phyloP scores from a whole-genome alignment of 1,139 yeast species.

The Eremothecium sinecaudum region DNA sequence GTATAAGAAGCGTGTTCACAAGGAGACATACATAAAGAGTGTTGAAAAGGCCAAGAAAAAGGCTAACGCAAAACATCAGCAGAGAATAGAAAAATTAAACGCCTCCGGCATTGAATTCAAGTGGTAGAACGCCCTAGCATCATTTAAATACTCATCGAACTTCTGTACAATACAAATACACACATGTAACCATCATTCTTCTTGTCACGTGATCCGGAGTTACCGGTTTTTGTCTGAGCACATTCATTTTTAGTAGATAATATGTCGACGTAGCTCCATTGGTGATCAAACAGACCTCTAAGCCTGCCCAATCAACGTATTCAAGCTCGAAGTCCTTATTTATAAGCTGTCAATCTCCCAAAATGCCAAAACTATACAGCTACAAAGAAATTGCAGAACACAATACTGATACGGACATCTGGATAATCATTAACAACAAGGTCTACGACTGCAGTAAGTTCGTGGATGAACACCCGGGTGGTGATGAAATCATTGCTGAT shows the following conservation, averaged over 20 bases:
- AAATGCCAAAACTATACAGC: constrained; percentile 39
- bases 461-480: constrained; percentile 97
- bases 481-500: constrained; percentile 90
- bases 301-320: too few relatives aligned
- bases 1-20: constrained; percentile 42
- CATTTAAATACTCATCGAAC: neutral
- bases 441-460: constrained; percentile 81
- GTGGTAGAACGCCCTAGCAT: constrained; percentile 15
- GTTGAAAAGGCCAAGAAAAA: constrained; percentile 26
- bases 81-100: constrained; percentile 28
- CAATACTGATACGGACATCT: constrained; percentile 67
- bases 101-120: constrained; percentile 31
- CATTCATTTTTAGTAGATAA: too few relatives aligned
- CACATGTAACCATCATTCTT: too few relatives aligned
- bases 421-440: constrained; percentile 85
- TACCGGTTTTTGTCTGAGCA: too few relatives aligned
- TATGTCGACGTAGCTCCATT: too few relatives aligned
- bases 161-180: constrained; percentile 3
- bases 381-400: constrained; percentile 73
- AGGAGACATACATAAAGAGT: constrained; percentile 38
- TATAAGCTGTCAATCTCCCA: constrained; percentile 2
- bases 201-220: too few relatives aligned
- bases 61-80: constrained; percentile 27
- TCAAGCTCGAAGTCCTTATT: too few relatives aligned
- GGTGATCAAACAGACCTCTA: too few relatives aligned